phyloP scores from a whole-genome alignment of 2,329 filamentous ascomycete species.

The Grosmannia clavigera region DNA sequence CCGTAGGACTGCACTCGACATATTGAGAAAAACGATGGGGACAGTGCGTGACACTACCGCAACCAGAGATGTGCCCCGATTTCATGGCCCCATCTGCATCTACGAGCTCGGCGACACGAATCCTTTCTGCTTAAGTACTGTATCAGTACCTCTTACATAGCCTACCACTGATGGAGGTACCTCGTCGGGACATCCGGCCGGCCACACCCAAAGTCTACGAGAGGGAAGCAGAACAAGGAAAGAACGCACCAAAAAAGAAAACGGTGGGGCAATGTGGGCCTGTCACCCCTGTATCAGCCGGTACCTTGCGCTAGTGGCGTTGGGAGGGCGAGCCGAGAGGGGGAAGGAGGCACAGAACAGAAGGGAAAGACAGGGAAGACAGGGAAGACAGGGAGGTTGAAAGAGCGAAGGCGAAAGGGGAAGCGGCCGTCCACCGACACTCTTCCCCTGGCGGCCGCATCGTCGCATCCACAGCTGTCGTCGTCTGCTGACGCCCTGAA shows the following conservation, averaged over 20 bases:
- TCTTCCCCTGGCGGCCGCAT: conserved; percentile 2
- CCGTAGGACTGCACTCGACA: neutral
- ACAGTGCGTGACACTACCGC: neutral
- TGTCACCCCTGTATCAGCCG: neutral
- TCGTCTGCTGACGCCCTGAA: neutral
- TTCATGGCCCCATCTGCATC: neutral
- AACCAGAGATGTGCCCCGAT: neutral
- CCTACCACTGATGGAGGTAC: neutral
- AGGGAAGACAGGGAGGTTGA: neutral
- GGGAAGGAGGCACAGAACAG: neutral
- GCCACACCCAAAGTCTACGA: neutral
- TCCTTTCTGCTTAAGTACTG: neutral
- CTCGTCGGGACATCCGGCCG: neutral
- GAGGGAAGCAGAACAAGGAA: neutral
- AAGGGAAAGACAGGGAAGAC: neutral
- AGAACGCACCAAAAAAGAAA: neutral
- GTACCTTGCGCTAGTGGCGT: conserved; percentile 14
- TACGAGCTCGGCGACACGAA: neutral
- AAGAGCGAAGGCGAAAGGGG: neutral
- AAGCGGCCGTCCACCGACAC: neutral
- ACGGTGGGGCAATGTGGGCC: neutral
- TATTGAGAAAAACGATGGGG: neutral
- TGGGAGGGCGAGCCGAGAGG: neutral
- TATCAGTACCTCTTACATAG: neutral
- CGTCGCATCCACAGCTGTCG: neutral